phyloP scores from a whole-genome alignment of 176 grass and related monocot genomes.

The Zea luxurians region DNA sequence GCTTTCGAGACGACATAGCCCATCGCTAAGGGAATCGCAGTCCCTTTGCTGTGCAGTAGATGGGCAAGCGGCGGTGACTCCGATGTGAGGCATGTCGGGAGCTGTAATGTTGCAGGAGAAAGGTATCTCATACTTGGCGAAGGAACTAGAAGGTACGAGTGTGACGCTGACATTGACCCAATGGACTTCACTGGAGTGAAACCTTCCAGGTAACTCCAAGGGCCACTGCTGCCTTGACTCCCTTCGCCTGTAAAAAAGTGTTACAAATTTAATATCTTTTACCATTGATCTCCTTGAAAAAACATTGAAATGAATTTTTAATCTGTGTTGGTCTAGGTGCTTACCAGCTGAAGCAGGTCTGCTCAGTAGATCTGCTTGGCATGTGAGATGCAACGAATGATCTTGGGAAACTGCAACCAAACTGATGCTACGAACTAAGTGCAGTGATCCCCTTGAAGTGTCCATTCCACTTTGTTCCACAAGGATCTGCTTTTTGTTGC shows the following conservation, averaged over 20 bases:
- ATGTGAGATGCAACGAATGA: conserved; percentile 76
- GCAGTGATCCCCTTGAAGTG: conserved; percentile 67
- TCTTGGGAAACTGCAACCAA: conserved; percentile 78
- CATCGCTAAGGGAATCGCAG: conserved; percentile 74
- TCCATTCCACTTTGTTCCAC: conserved; percentile 67
- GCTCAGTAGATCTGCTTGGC: conserved; percentile 63
- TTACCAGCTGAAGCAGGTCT: conserved; percentile 63
- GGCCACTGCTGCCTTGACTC: conserved; percentile 51
- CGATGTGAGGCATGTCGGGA: conserved; percentile 90
- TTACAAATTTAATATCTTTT: background rate
- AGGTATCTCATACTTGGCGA: conserved; percentile 85
- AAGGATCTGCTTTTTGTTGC: conserved; percentile 82
- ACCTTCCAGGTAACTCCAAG: conserved; percentile 76
- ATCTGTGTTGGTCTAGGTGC: background rate
- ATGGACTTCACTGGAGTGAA: conserved; percentile 81
- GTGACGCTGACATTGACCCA: conserved; percentile 57
- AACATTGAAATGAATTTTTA: background rate
- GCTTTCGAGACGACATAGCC: conserved; percentile 85
- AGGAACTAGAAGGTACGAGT: conserved; percentile 71
- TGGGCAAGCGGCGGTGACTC: conserved; percentile 95
- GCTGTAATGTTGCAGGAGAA: conserved; percentile 71
- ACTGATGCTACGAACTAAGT: conserved; percentile 91
- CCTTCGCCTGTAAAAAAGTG: conserved; percentile 53
- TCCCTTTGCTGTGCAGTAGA: conserved; percentile 90
- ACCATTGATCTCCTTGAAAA: background rate